phyloP scores from a whole-genome alignment of 169 alveolate species.

The Cryptosporidium baileyi region DNA sequence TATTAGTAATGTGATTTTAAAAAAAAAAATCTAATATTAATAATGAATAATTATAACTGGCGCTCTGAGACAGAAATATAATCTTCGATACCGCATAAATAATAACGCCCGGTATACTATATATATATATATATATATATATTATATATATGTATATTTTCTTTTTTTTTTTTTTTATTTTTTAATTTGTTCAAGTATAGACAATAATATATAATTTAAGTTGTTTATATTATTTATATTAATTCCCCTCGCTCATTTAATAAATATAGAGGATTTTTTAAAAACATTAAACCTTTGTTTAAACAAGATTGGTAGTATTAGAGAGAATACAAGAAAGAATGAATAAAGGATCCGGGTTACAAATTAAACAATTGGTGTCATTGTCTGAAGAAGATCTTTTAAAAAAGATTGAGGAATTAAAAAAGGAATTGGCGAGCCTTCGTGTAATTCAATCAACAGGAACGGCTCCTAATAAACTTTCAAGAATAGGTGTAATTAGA shows the following conservation, averaged over 20 bases:
- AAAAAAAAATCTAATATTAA: no score
- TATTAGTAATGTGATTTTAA: no score
- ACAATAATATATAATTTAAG: no score
- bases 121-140: not conserved
- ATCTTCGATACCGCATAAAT: not conserved
- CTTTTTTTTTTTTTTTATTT: not conserved
- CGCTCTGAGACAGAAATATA: no score
- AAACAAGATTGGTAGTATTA: not conserved
- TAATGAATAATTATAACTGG: no score
- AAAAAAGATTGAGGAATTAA: slow-evolving; percentile 88
- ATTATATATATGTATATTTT: not conserved
- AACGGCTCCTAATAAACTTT: slow-evolving; percentile 87
- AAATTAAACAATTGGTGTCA: slow-evolving; percentile 23
- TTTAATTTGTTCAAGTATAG: no score
- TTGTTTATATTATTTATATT: not conserved
- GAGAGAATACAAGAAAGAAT: not conserved
- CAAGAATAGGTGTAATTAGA: slow-evolving; percentile 87
- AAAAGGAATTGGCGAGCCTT: slow-evolving; percentile 89
- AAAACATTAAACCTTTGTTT: no score
- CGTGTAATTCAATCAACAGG: slow-evolving; percentile 90
- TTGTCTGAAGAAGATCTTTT: slow-evolving; percentile 85
- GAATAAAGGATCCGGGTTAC: slow-evolving; percentile 40
- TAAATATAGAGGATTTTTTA: not conserved
- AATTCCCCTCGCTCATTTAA: not conserved
- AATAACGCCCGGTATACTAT: not conserved